Conservation (phyloP, 1,139 yeast genomes). For the Pneumocystis sp. region DNA sequence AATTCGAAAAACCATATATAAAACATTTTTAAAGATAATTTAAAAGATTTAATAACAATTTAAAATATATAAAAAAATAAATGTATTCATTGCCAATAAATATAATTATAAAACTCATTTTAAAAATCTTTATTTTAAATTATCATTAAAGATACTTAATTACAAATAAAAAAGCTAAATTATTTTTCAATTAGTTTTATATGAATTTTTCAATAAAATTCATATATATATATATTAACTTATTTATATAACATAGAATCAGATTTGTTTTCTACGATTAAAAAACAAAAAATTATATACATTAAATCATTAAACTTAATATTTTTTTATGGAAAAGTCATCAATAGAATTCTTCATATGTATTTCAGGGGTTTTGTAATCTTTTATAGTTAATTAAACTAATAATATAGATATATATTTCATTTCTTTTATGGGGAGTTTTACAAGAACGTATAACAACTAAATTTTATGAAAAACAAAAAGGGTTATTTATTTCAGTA, state of each 20-base stretch:
- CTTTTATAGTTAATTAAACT: background rate
- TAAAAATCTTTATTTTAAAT: too few species aligned
- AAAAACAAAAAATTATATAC: background rate
- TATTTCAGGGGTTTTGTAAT: background rate
- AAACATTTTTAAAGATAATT: too few species aligned
- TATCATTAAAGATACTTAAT: too few species aligned
- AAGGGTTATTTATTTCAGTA: background rate
- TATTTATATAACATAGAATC: background rate
- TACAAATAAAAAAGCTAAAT: too few species aligned
- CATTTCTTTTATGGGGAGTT: conserved; percentile 48
- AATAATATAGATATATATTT: background rate
- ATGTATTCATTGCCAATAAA: too few species aligned
- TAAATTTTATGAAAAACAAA: conserved; percentile 47
- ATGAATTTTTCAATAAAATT: too few species aligned
- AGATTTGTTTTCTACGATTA: background rate
- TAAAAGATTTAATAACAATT: background rate
- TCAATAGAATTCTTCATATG: background rate
- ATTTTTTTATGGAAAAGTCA: background rate
- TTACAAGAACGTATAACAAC: conserved; percentile 79
- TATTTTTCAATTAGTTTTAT: too few species aligned
- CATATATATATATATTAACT: background rate
- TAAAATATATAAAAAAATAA: too few species aligned
- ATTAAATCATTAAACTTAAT: background rate
- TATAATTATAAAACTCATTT: too few species aligned
- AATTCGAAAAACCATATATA: too few species aligned